Evolutionary conservation across 2,329 filamentous ascomycete species (phyloP), one percentile per base, ranked within the genome.

Genomic region (Tolypocladium capitatum): DNA sequence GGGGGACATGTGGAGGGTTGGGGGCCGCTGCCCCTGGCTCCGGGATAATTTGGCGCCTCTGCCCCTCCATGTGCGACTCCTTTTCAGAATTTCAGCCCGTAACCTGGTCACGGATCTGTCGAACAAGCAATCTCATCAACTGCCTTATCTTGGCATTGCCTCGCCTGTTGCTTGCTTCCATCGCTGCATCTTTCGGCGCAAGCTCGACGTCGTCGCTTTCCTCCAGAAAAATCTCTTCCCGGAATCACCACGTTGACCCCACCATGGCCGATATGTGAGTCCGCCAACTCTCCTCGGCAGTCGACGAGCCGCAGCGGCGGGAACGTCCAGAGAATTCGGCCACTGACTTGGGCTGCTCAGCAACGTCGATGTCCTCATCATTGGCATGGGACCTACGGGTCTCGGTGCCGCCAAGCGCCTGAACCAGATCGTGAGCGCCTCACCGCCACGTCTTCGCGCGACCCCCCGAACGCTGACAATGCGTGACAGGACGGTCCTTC

Each of bases 391-490:
- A 65, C 92, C 92, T 60, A 97, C 92, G 63, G 92, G 92, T 71
- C 81, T 97, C 59, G 92, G 92, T 76, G 92, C 92, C 66, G 92
- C 92, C 60, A 98, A 98, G 78, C 87, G 92, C 66, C 80, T 98
- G 57, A 85, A 97, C 71, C 92, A 98, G 72, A 83, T 96, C 64
- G 92, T 97, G 76, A 58, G 83, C 65, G 57, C 38, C 56, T 63
- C 58, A 61, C 62, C 60, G 60, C 62, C 59, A 60, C 45, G 42
- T 35, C 27, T 38, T 41, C n/a, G 20, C 24, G 32, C 32, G 18
- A 45, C 46, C 24, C 46, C 36, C 18, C 27, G 30, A 55, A 51
- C 38, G 62, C 65, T 62, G 52, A 60, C 56, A 49, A 45, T 44
- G 35, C 49, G 49, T 28, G 13, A 48, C 60, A 97, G 91, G 78